Conservation (phyloP, 352 stramenopile genomes). For the Phytophthora agathidicida region DNA sequence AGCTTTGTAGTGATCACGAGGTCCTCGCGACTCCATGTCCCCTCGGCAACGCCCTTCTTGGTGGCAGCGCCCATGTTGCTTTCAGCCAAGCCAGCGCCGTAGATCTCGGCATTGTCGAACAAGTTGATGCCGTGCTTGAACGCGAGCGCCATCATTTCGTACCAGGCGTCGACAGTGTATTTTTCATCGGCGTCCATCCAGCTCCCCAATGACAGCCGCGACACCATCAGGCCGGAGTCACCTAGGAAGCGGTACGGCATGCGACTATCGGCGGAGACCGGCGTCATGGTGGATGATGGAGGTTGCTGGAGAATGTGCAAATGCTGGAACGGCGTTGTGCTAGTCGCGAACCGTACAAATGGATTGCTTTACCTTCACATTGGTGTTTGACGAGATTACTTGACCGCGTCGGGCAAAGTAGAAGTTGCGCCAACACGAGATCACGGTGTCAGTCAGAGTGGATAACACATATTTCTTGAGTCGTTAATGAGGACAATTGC, state of each 20-base stretch:
- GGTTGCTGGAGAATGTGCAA: constrained; percentile 14
- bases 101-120: constrained; percentile 51
- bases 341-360: no score
- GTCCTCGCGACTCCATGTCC: constrained; percentile 39
- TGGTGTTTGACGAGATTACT: not conserved
- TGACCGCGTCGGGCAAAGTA: not conserved
- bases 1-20: constrained; percentile 60
- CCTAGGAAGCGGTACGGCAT: constrained; percentile 41
- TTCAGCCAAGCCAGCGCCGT: constrained; percentile 31
- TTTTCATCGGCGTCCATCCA: constrained; percentile 25
- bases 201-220: constrained; percentile 29
- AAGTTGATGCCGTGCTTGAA: constrained; percentile 54
- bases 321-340: constrained; percentile 32
- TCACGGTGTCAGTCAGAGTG: no score
- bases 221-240: constrained; percentile 33
- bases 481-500: no score
- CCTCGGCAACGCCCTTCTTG: constrained; percentile 34
- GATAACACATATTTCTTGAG: no score
- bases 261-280: constrained; percentile 7
- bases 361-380: no score
- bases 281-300: constrained; percentile 13
- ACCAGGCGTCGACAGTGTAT: constrained; percentile 32
- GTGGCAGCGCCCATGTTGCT: constrained; percentile 39
- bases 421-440: no score
- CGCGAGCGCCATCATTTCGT: constrained; percentile 28